These are phyloP conservation scores for Leptomonas seymouri DNA, from an alignment of 208 protist genomes.

Conservation along the genomic window DNA sequence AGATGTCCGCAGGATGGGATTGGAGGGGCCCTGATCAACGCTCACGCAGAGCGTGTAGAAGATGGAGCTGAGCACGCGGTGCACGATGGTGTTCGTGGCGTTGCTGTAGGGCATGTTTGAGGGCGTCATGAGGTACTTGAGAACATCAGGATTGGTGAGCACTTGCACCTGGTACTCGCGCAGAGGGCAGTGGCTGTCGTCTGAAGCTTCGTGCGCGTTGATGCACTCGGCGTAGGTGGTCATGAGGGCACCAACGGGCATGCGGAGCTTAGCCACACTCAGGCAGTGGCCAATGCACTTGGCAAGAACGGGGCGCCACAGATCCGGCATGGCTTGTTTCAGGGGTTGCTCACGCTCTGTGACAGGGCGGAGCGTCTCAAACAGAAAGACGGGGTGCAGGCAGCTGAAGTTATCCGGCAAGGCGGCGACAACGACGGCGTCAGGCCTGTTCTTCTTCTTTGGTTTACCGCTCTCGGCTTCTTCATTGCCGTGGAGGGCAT, in stretches of 20 bases:
- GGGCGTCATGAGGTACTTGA: slow-evolving; percentile 43
- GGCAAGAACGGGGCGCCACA: slow-evolving; percentile 22
- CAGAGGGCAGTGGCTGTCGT: slow-evolving; percentile 24
- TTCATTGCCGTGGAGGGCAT: background rate
- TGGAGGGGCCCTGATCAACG: slow-evolving; percentile 23
- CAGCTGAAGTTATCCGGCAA: slow-evolving; percentile 35
- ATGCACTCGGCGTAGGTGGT: slow-evolving; percentile 61
- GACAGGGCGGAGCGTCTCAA: slow-evolving; percentile 22
- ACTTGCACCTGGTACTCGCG: slow-evolving; percentile 58
- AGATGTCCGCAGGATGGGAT: background rate
- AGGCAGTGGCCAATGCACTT: slow-evolving; percentile 41
- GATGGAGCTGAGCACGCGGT: slow-evolving; percentile 47
- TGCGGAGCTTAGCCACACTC: slow-evolving; percentile 52
- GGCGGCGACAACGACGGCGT: background rate
- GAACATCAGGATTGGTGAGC: slow-evolving; percentile 57
- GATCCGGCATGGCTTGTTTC: background rate
- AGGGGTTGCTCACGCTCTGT: slow-evolving; percentile 4
- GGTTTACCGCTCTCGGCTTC: slow-evolving; percentile 3
- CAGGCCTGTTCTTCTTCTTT: background rate
- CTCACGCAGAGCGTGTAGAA: slow-evolving; percentile 43
- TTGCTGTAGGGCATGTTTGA: slow-evolving; percentile 37
- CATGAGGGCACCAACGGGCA: slow-evolving; percentile 55
- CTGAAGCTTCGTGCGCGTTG: slow-evolving; percentile 13
- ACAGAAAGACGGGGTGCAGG: slow-evolving; percentile 45
- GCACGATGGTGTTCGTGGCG: slow-evolving; percentile 50